These are phyloP conservation scores for Mycena sp. DNA, from an alignment of 1,284 basidiomycete genomes.

Conservation along the genomic window DNA sequence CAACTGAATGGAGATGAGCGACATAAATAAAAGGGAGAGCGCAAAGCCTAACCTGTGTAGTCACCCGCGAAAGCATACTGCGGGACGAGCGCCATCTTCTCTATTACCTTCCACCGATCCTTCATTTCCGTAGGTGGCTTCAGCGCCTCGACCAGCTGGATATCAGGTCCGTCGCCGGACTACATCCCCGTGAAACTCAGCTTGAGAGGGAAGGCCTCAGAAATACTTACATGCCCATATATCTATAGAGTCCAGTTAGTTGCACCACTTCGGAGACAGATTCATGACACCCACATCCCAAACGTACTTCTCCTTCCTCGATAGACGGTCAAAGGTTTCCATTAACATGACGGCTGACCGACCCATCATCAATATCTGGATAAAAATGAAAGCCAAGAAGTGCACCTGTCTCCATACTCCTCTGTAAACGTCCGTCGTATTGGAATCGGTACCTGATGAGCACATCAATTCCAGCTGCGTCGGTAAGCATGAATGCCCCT, in stretches of 20 bases:
- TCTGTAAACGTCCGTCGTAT: constrained; percentile 68
- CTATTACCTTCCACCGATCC: constrained; percentile 68
- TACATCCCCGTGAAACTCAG: no score
- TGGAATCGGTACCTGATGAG: constrained; percentile 72
- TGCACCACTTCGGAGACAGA: neutral
- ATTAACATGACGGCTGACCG: constrained; percentile 75
- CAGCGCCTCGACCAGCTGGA: constrained; percentile 59
- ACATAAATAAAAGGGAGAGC: constrained; percentile 1
- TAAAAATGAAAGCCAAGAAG: neutral
- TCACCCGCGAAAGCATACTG: constrained; percentile 76
- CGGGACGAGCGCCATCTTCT: constrained; percentile 74
- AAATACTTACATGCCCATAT: constrained; percentile 64
- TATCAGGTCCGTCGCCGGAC: constrained; percentile 71
- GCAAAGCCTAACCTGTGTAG: constrained; percentile 60
- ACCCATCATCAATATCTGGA: neutral
- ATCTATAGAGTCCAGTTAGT: constrained; percentile 54
- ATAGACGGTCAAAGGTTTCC: constrained; percentile 71
- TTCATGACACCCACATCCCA: constrained; percentile 67
- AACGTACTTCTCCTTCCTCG: constrained; percentile 72
- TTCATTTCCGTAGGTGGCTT: constrained; percentile 59
- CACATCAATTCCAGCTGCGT: neutral
- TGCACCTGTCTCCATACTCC: constrained; percentile 71
- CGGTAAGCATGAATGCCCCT: constrained; percentile 17
- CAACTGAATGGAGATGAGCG: constrained; percentile 49
- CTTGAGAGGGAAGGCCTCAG: no score